phyloP scores from a whole-genome alignment of 2,329 filamentous ascomycete genomes.

The Paracamarosporium sp. region DNA sequence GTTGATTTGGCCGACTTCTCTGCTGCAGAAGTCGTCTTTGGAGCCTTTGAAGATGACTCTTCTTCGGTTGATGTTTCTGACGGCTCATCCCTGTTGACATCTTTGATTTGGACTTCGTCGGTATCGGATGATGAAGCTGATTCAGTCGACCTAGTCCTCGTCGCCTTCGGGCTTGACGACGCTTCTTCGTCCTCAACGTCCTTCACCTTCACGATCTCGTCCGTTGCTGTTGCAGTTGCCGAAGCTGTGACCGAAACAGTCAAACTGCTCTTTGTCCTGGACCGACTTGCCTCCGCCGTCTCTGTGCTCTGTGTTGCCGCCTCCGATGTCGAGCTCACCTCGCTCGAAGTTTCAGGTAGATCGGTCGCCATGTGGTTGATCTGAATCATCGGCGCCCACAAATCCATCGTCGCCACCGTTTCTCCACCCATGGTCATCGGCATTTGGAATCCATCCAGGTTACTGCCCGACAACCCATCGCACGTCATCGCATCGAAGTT shows the following conservation, averaged over 20 bases:
- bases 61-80: not conserved
- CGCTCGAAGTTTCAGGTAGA: not conserved
- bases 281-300: not conserved
- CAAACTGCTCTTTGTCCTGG: not conserved
- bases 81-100: not conserved
- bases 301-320: not conserved
- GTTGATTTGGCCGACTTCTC: not conserved
- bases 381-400: conserved; percentile 27
- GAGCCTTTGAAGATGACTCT: not conserved
- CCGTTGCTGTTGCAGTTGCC: not conserved
- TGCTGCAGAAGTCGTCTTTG: not conserved
- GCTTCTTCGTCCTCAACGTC: not conserved
- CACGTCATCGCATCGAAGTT: conserved; percentile 19
- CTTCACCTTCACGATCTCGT: not conserved
- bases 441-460: conserved; percentile 13
- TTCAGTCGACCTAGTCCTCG: not conserved
- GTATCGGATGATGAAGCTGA: not conserved
- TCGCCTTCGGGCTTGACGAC: not conserved
- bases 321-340: not conserved
- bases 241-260: not conserved
- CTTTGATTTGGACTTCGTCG: not conserved
- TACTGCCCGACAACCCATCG: not conserved
- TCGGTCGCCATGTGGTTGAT: conserved; percentile 24
- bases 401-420: conserved; percentile 13
- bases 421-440: conserved; percentile 11